Evolutionary conservation across 164 flowering plant genomes (phyloP).

Genomic region (Amborella trichopoda): DNA sequence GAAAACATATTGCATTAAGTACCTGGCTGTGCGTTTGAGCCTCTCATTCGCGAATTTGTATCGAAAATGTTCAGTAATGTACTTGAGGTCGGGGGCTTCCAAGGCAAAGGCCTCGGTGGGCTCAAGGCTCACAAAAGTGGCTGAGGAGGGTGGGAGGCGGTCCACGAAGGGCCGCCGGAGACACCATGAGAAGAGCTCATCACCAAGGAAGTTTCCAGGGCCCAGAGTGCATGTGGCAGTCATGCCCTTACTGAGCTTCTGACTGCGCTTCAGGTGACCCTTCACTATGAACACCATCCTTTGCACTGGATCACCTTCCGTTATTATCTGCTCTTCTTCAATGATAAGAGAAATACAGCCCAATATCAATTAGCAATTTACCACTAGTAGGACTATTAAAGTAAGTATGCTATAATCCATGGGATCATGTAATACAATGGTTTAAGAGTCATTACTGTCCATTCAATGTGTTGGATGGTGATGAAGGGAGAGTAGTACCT

Average conservation of each 20-base stretch:
- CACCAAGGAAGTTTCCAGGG: constrained; percentile 82
- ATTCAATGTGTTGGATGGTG: no score
- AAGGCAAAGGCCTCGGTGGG: constrained; percentile 79
- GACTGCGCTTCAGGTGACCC: constrained; percentile 59
- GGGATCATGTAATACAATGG: no score
- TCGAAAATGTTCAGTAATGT: constrained; percentile 80
- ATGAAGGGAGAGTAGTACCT: no score
- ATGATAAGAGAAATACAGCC: no score
- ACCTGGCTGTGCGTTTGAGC: constrained; percentile 66
- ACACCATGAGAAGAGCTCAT: constrained; percentile 92
- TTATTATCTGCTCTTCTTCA: constrained; percentile 49
- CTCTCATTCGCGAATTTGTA: constrained; percentile 82
- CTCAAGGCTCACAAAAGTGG: constrained; percentile 60
- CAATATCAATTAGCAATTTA: no score
- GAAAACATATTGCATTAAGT: no score
- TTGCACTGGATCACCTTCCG: constrained; percentile 93
- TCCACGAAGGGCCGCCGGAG: constrained; percentile 76
- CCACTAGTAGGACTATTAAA: no score
- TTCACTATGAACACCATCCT: constrained; percentile 70
- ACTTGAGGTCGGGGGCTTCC: constrained; percentile 52
- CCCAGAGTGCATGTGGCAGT: constrained; percentile 60
- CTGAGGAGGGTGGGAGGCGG: constrained; percentile 84
- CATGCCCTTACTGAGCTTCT: constrained; percentile 69
- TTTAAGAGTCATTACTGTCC: no score
- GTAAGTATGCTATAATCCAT: no score